These are phyloP conservation scores for Kuraishia floccosa DNA, from an alignment of 805 yeast species.

Conservation along the genomic window DNA sequence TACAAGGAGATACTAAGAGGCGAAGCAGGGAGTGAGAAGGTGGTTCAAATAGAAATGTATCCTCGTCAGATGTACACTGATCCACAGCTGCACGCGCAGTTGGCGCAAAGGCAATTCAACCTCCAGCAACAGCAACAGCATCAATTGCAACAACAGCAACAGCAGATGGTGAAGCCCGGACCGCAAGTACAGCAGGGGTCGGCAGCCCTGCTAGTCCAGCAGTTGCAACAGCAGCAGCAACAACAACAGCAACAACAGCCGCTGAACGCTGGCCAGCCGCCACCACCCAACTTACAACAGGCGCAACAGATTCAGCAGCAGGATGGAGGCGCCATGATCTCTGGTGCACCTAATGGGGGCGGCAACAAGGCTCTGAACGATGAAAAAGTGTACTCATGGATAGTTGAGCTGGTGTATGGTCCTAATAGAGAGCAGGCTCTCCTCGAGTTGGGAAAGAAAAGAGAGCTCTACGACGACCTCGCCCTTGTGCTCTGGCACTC, in stretches of 20 bases:
- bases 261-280: neutral
- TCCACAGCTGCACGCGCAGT: constrained; percentile 6
- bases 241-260: constrained; percentile 4
- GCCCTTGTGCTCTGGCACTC: constrained; percentile 93
- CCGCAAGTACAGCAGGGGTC: neutral
- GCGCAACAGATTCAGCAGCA: constrained; percentile 3
- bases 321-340: constrained; percentile 4
- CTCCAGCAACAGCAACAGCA: constrained; percentile 11
- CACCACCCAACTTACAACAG: constrained; percentile 1
- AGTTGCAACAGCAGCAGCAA: neutral
- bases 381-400: constrained; percentile 83
- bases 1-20: no score
- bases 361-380: constrained; percentile 45
- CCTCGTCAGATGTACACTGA: constrained; percentile 5
- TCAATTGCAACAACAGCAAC: constrained; percentile 9
- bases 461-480: constrained; percentile 90
- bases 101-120: constrained; percentile 5
- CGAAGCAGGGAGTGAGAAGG: no score
- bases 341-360: constrained; percentile 3
- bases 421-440: constrained; percentile 89
- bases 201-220: neutral
- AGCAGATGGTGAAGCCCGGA: constrained; percentile 3
- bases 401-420: constrained; percentile 80
- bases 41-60: constrained; percentile 3
- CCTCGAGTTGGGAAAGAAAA: constrained; percentile 81